phyloP scores from a whole-genome alignment of 768 basidiomycete genomes.

The Boletus coccyginus region DNA sequence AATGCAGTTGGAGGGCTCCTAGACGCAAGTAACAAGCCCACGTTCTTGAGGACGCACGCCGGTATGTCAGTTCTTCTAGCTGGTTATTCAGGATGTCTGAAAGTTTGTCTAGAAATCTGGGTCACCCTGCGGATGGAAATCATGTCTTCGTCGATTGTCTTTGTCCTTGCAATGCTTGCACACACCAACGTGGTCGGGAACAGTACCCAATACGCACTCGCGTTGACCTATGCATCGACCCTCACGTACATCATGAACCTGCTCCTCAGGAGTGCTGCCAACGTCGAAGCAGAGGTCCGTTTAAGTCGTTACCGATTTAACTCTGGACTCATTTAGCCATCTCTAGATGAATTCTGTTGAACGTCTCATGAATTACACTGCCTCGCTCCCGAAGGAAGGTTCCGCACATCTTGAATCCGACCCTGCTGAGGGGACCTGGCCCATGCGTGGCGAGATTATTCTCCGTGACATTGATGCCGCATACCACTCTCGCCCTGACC shows the following conservation, averaged over 20 bases:
- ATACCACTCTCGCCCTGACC: conserved; percentile 68
- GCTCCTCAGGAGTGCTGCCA: conserved; percentile 26
- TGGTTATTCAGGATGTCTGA: not conserved
- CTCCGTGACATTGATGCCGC: conserved; percentile 61
- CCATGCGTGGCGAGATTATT: conserved; percentile 57
- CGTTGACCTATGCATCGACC: conserved; percentile 26
- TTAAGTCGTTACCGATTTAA: not conserved
- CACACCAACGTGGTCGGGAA: conserved; percentile 25
- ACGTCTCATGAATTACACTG: conserved; percentile 27
- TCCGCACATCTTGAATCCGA: conserved; percentile 19
- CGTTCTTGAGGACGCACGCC: conserved; percentile 26
- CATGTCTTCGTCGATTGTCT: conserved; percentile 25
- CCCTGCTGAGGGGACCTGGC: conserved; percentile 21
- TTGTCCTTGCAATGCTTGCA: conserved; percentile 26
- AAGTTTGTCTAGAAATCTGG: conserved; percentile 26
- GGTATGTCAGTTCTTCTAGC: conserved; percentile 12
- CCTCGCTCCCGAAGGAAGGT: conserved; percentile 24
- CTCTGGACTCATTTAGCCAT: not conserved
- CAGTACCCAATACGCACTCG: conserved; percentile 24
- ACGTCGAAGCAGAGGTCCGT: conserved; percentile 27
- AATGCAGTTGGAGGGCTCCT: conserved; percentile 20
- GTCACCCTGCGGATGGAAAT: conserved; percentile 31
- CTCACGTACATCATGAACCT: conserved; percentile 30
- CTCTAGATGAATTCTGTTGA: conserved; percentile 29
- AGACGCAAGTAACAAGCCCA: conserved; percentile 28